Percentiles rank a stretch among this genome's conserved stretches.
These are phyloP conservation scores for Penicillium pulvis DNA, from an alignment of 495 filamentous ascomycete species.

Conservation along the genomic window DNA sequence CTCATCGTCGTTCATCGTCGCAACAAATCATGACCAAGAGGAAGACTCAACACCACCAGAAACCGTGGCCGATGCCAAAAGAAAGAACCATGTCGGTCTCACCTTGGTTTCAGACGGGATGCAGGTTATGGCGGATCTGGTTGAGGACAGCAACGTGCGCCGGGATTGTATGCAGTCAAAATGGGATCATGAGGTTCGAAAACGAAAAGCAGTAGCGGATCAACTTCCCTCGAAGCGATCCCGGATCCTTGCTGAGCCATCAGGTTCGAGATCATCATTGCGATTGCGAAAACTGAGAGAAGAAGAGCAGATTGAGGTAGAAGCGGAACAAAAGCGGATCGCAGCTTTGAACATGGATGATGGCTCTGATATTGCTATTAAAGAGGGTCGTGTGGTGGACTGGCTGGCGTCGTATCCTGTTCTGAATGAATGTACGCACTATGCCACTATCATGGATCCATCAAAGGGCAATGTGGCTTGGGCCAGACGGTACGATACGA, in stretches of 20 bases:
- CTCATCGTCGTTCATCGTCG: slow-evolving; percentile 53
- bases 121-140: slow-evolving; percentile 34
- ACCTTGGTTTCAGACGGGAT: slow-evolving; percentile 16
- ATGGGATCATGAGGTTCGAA: slow-evolving; percentile 37
- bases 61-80: slow-evolving; percentile 18
- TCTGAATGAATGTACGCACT: slow-evolving; percentile 57
- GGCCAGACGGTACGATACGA: slow-evolving; percentile 33
- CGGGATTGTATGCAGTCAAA: slow-evolving; percentile 38
- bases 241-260: background rate
- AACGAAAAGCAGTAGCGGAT: slow-evolving; percentile 14
- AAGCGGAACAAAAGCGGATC: slow-evolving; percentile 2
- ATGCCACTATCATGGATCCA: slow-evolving; percentile 54
- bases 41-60: slow-evolving; percentile 6
- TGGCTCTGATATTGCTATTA: slow-evolving; percentile 26
- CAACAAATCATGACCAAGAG: slow-evolving; percentile 56
- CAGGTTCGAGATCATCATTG: slow-evolving; percentile 12
- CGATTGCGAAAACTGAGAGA: slow-evolving; percentile 13
- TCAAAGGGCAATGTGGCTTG: slow-evolving; percentile 45
- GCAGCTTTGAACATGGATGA: background rate
- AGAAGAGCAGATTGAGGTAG: slow-evolving; percentile 3
- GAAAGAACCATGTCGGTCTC: slow-evolving; percentile 19
- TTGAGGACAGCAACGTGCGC: slow-evolving; percentile 45
- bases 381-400: slow-evolving; percentile 30
- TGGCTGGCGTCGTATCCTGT: slow-evolving; percentile 53
- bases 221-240: background rate